A percentile compares a stretch with the other conserved stretches of the same genome.
phyloP scores from a whole-genome alignment of 352 stramenopile genomes.

The Globisporangium emineosum region DNA sequence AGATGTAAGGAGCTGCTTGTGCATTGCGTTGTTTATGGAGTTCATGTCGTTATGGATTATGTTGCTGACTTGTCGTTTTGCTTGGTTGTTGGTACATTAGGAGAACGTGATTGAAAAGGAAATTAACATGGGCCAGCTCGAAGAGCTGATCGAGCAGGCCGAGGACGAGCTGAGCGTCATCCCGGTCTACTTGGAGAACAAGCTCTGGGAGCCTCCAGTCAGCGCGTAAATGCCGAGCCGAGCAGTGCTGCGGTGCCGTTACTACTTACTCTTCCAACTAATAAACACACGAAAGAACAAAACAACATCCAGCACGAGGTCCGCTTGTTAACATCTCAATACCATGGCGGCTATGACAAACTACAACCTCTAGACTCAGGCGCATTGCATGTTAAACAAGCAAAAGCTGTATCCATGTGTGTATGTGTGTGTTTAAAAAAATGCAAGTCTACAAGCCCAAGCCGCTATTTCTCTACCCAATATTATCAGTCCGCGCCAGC shows the following conservation, averaged over 20 bases:
- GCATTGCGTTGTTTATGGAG: not conserved
- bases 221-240: constrained; percentile 27
- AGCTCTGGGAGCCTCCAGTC: constrained; percentile 81
- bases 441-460: constrained; percentile 20
- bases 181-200: constrained; percentile 84
- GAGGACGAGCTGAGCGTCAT: constrained; percentile 85
- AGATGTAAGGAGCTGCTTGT: constrained; percentile 40
- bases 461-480: constrained; percentile 9
- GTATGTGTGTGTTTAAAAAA: constrained; percentile 10
- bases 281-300: constrained; percentile 15
- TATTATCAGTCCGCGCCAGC: constrained; percentile 9
- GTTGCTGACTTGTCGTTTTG: not conserved
- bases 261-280: constrained; percentile 4
- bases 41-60: not conserved
- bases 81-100: constrained; percentile 19
- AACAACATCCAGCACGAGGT: not conserved
- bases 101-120: constrained; percentile 79
- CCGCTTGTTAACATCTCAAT: not conserved
- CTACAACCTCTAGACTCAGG: not conserved
- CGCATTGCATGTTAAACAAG: not conserved
- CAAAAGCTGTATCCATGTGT: constrained; percentile 4
- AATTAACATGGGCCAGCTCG: constrained; percentile 87
- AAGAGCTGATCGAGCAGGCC: constrained; percentile 86
- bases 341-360: not conserved
- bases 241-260: constrained; percentile 5